Evolutionary conservation across 1,284 basidiomycete genomes (phyloP).

Genomic region (Puccinia coronata): DNA sequence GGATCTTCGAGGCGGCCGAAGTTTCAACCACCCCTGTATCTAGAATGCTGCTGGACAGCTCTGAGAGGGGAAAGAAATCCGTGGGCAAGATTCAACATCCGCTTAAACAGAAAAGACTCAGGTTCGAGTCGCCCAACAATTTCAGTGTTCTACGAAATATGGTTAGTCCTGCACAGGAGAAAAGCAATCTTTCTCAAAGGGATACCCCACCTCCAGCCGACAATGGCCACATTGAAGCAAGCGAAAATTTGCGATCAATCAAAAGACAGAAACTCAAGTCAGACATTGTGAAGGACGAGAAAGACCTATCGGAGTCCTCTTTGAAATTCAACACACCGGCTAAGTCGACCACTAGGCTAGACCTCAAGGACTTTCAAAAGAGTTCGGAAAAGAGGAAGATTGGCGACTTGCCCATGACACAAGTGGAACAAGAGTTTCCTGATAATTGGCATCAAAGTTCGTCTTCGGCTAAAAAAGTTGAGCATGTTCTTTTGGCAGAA

Average conservation of each 20-base stretch:
- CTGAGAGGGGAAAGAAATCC: conserved; percentile 4
- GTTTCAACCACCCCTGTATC: conserved; percentile 16
- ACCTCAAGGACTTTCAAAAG: neutral
- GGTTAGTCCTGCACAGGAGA: neutral
- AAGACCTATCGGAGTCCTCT: conserved; percentile 17
- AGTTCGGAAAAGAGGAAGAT: neutral
- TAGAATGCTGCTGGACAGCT: neutral
- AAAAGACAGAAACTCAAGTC: neutral
- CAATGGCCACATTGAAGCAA: neutral
- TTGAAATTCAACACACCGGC: conserved; percentile 1
- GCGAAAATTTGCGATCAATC: neutral
- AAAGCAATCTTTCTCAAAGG: neutral
- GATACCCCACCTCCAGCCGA: neutral
- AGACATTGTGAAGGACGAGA: neutral
- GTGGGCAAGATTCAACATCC: neutral
- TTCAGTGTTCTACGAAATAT: neutral
- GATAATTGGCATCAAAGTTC: neutral
- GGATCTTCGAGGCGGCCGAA: neutral
- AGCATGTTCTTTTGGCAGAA: neutral
- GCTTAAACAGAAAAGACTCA: neutral
- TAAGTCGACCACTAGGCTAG: neutral
- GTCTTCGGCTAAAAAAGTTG: conserved; percentile 27
- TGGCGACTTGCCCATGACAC: neutral
- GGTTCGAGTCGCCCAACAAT: conserved; percentile 20
- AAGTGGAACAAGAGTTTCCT: neutral